phyloP scores from a whole-genome alignment of 2,329 filamentous ascomycete species.

The Calonectria multiphialidica region DNA sequence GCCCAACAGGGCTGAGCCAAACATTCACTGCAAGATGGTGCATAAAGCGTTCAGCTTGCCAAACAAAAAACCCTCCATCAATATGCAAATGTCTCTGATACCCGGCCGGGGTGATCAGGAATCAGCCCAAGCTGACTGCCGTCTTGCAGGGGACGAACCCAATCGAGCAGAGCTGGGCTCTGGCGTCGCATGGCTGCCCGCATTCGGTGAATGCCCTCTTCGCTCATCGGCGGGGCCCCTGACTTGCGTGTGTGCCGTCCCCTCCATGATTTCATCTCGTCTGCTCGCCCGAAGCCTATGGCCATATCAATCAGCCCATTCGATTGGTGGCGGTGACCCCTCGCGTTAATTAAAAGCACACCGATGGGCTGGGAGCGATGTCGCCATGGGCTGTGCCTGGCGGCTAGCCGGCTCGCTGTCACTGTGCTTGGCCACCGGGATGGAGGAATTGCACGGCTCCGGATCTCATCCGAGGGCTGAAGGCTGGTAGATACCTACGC shows the following conservation, averaged over 20 bases:
- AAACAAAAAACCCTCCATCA: neutral
- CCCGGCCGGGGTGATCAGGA: neutral
- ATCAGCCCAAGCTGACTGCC: conserved; percentile 18
- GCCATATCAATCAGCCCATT: conserved; percentile 3
- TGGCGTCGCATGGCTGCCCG: conserved; percentile 26
- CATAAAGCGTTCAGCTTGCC: neutral
- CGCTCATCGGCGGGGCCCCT: conserved; percentile 1
- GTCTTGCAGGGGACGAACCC: neutral
- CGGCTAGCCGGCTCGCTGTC: neutral
- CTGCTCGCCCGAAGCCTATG: neutral
- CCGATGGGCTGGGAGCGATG: neutral
- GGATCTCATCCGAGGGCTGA: neutral
- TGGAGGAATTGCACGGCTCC: neutral
- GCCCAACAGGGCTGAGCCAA: conserved; percentile 36
- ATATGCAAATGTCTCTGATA: neutral
- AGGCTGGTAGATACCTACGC: neutral
- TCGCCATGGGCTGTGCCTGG: conserved; percentile 2
- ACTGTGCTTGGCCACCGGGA: neutral
- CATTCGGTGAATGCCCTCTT: conserved; percentile 23
- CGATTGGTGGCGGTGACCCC: neutral
- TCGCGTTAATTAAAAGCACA: neutral
- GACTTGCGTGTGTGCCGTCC: neutral
- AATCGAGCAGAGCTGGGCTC: conserved; percentile 12
- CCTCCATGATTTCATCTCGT: conserved; percentile 22
- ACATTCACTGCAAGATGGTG: conserved; percentile 3